Evolutionary conservation across 139 green algal species (phyloP), one percentile per base, ranked within the genome.

Genomic region (Dunaliella sp.): DNA sequence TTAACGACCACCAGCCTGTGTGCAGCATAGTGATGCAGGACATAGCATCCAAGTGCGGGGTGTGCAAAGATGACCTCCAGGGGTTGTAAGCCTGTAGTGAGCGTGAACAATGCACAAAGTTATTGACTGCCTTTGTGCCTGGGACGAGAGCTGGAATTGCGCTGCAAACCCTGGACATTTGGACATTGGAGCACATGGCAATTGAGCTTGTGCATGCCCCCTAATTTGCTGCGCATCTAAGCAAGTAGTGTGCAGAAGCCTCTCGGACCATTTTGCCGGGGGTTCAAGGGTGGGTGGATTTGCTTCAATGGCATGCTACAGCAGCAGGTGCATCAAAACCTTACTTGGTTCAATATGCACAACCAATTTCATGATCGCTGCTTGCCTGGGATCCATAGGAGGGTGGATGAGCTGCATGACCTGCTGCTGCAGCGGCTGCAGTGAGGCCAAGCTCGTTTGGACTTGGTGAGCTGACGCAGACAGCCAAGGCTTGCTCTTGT

Each of bases 361-460:
- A n/a, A n/a, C n/a, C n/a, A n/a, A n/a, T n/a, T n/a, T n/a, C n/a
- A n/a, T n/a, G n/a, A 21, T 21, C 30, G 76, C 33, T 25, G 32
- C 76, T 81, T 30, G 35, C 80, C 58, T 36, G 83, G 65, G 58
- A 58, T 74, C 35, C 36, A 36, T 34, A 58, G 65, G 25, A 57
- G 79, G 35, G 58, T 81, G 83, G 79, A 86, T 31, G n/a, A 81
- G 65, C 83, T 58, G 33, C 28, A 86, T 26, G 31, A 86, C 65
- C 83, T 65, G 48, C 48, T 65, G 31, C 31, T 86, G 83, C 65
- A 86, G 65, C 1, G 83, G 83, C 34, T 36, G 32, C 12, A 37
- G 65, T 16, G 7, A 26, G 58, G 22, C 32, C 33, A 73, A 25
- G 34, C 83, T 1, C 36, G 57, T 25, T 33, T 36, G 12, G 24